Evolutionary conservation across 140 eudicot species (phyloP).

Genomic region (Cichorium intybus): DNA sequence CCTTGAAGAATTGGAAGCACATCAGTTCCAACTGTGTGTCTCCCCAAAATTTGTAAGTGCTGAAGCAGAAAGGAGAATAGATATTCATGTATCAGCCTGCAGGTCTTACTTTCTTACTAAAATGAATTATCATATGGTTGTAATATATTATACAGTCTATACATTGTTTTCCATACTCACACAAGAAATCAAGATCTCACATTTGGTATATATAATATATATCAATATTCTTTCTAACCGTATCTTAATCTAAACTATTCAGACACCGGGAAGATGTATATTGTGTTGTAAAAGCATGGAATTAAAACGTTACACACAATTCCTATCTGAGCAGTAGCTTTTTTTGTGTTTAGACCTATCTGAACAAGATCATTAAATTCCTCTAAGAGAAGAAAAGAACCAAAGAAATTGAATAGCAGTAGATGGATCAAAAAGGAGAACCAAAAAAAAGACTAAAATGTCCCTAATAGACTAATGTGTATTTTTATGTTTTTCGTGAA

Average conservation of each 20-base stretch:
- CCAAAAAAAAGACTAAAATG: too few species aligned
- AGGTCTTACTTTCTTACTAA: slow-evolving; percentile 54
- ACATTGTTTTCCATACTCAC: not conserved
- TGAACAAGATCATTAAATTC: too few species aligned
- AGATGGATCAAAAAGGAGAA: too few species aligned
- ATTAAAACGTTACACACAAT: slow-evolving; percentile 54
- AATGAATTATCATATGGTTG: too few species aligned
- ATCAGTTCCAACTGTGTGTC: slow-evolving; percentile 74
- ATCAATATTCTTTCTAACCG: too few species aligned
- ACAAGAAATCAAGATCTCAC: not conserved
- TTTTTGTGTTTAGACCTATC: too few species aligned
- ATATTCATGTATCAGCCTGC: slow-evolving; percentile 62
- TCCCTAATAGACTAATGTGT: too few species aligned
- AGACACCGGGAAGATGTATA: slow-evolving; percentile 94
- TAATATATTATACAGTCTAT: too few species aligned
- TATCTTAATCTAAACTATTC: slow-evolving; percentile 31
- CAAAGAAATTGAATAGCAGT: too few species aligned
- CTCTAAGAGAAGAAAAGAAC: too few species aligned
- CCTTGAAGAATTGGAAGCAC: slow-evolving; percentile 76
- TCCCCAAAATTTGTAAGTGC: slow-evolving; percentile 84
- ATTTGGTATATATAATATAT: slow-evolving; percentile 1
- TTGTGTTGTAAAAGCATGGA: slow-evolving; percentile 73
- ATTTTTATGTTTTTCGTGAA: too few species aligned
- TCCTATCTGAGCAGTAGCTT: too few species aligned
- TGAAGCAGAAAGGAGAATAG: slow-evolving; percentile 85